Evolutionary conservation across 2,329 filamentous ascomycete species (phyloP), one percentile per base, ranked within the genome.

Genomic region (Penicillium sp.): DNA sequence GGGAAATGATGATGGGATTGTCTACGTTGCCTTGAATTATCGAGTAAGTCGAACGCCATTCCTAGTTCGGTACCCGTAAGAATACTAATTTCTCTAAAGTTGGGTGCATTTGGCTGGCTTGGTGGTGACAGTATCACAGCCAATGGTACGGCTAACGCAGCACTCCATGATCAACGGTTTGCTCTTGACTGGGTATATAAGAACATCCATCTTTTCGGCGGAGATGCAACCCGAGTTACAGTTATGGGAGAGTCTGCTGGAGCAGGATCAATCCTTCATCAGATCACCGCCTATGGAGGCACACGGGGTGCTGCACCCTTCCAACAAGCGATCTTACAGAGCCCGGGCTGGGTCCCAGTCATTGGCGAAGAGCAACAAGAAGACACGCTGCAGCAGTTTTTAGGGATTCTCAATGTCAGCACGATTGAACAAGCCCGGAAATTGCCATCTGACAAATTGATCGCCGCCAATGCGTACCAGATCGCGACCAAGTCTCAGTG

Each of bases 121-220:
- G 75, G 74, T 12, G 82, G 77, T 42, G 74, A 77, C 21, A 79
- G 70, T 25, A 72, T 81, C 44, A 73, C 77, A 33, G 62, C 68
- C 19, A 70, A 77, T 58, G 81, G 79, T 4, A 74, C 73, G 4
- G 71, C 79, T 2, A 85, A 85, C 62, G 77, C 76, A 9, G 82
- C 77, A 2, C 70, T 84, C 0, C 73, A 79, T 52, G 83, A 86
- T 58, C 83, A 86, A 65, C 75, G 81, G 13, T 72, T 84, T 19
- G 82, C 82, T 25, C 71, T 87, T 8, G 74, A 85, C 62, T 87
- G 84, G 84, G 77, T 86, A 3, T 78, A 82, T 53, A 67, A 79
- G 41, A 73, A 84, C 59, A 84, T 85, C 53, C 71, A 79, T 62
- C 68, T 77, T 12, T 86, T 86, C 61, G 83, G 84, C 10, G 83